phyloP scores from a whole-genome alignment of 148 eudicot species.

The Heliosperma pusillum region DNA sequence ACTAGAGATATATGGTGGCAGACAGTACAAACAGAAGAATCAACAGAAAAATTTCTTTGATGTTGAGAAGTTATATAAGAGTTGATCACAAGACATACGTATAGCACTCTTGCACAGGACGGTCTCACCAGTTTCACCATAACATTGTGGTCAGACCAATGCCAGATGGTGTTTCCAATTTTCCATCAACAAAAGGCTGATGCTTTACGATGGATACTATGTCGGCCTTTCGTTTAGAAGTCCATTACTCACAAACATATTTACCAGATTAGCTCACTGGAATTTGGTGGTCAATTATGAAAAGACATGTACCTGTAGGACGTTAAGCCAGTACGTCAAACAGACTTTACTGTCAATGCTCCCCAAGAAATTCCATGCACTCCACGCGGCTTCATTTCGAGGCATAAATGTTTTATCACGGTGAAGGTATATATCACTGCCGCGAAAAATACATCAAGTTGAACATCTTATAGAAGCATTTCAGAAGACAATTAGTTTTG shows the following conservation, averaged over 20 bases:
- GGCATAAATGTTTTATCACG: constrained; percentile 83
- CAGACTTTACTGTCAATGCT: constrained; percentile 57
- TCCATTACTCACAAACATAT: no score
- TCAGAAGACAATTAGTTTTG: not conserved
- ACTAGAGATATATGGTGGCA: not conserved
- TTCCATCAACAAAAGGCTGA: no score
- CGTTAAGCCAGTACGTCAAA: constrained; percentile 96
- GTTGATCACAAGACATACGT: no score
- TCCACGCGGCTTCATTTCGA: constrained; percentile 85
- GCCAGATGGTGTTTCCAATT: no score
- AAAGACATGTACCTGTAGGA: constrained; percentile 62
- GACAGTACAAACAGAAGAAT: no score
- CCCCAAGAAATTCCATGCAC: constrained; percentile 94
- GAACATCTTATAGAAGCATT: not conserved
- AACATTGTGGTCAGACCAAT: no score
- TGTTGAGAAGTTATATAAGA: no score
- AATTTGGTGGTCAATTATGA: no score
- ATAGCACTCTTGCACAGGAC: not conserved
- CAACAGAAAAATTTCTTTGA: not conserved
- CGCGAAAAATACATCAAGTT: constrained; percentile 22
- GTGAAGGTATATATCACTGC: constrained; percentile 92
- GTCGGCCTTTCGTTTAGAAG: no score
- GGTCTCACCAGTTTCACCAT: not conserved
- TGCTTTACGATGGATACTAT: no score
- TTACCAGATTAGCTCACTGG: no score